phyloP scores from a whole-genome alignment of 306 rosid genomes.

The Pueraria montana region DNA sequence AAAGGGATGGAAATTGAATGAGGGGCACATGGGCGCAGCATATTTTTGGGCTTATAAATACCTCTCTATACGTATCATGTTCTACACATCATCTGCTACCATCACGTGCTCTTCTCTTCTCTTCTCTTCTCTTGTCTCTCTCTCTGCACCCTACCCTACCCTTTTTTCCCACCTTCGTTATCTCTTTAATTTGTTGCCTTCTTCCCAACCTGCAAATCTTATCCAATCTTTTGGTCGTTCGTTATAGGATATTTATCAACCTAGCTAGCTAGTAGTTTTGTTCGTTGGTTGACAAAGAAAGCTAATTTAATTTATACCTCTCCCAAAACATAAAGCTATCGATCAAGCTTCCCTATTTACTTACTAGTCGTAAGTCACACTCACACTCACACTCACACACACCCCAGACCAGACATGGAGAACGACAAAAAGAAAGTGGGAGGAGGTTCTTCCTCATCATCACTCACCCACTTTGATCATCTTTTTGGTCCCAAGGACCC shows the following conservation, averaged over 20 bases:
- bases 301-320: slow-evolving; percentile 28
- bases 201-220: slow-evolving; percentile 58
- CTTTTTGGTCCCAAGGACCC: slow-evolving; percentile 86
- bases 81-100: slow-evolving; percentile 48
- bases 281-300: slow-evolving; percentile 62
- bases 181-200: slow-evolving; percentile 37
- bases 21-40: slow-evolving; percentile 61
- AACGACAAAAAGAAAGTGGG: slow-evolving; percentile 65
- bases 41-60: slow-evolving; percentile 67
- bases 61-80: slow-evolving; percentile 33
- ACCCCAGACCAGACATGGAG: slow-evolving; percentile 54
- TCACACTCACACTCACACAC: slow-evolving; percentile 18
- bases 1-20: slow-evolving; percentile 40
- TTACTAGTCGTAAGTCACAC: neutral
- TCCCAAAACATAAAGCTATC: neutral
- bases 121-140: neutral
- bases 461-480: slow-evolving; percentile 67
- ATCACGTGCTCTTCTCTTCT: slow-evolving; percentile 55
- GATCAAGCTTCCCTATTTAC: neutral
- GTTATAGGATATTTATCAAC: slow-evolving; percentile 49
- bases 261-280: slow-evolving; percentile 54
- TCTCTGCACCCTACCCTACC: neutral
- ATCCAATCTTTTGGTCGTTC: slow-evolving; percentile 69
- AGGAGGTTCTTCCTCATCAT: slow-evolving; percentile 55
- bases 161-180: slow-evolving; percentile 7